Conservation (phyloP, 2,329 filamentous ascomycete genomes). For the Aureobasidium sp. region DNA sequence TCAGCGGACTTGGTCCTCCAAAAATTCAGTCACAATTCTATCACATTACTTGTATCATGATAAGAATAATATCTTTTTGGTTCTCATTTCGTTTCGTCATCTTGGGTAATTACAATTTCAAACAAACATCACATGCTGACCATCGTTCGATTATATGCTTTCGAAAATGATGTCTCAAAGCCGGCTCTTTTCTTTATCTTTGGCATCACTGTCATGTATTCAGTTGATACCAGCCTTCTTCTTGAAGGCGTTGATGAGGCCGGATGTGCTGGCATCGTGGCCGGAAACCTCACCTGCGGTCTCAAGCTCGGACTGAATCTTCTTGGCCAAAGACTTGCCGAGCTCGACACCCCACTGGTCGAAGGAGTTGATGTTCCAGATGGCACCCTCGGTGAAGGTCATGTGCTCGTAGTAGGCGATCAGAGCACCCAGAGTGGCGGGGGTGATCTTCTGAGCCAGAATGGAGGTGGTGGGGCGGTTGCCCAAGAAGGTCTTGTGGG, state of each 20-base stretch:
- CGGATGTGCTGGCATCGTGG: constrained; percentile 83
- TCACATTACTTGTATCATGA: not conserved
- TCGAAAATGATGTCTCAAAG: constrained; percentile 2
- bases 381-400: constrained; percentile 92
- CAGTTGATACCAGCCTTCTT: constrained; percentile 50
- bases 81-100: constrained; percentile 12
- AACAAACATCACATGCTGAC: not conserved
- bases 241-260: constrained; percentile 90
- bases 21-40: too few species aligned
- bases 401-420: constrained; percentile 99
- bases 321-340: constrained; percentile 85
- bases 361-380: constrained; percentile 99
- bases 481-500: constrained; percentile 99
- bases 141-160: constrained; percentile 1
- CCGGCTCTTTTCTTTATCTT: constrained; percentile 8
- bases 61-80: constrained; percentile 7
- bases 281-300: constrained; percentile 60
- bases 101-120: constrained; percentile 7
- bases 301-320: constrained; percentile 66
- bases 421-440: constrained; percentile 83
- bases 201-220: constrained; percentile 5
- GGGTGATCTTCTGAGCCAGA: constrained; percentile 87
- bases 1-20: too few species aligned
- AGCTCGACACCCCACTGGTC: constrained; percentile 99
- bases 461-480: constrained; percentile 97